phyloP scores from a whole-genome alignment of 495 filamentous ascomycete genomes.

The Tuber brumale region DNA sequence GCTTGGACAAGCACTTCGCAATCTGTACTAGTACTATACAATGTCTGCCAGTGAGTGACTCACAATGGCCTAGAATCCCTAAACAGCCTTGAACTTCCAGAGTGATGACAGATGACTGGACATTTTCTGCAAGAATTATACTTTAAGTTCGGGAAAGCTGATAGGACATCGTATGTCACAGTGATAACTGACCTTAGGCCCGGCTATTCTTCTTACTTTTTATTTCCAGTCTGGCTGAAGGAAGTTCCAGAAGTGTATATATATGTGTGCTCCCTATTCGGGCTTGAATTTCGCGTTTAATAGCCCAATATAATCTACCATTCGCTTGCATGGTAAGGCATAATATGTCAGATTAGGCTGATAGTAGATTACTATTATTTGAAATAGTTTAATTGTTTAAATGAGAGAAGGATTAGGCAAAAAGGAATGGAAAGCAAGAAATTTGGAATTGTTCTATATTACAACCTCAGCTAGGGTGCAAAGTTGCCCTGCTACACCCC shows the following conservation, averaged over 20 bases:
- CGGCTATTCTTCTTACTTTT: too few species aligned
- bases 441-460: too few species aligned
- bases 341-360: fast-evolving
- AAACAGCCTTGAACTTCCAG: background rate
- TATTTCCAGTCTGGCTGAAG: background rate
- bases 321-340: background rate
- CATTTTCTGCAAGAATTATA: background rate
- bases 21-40: too few species aligned
- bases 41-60: background rate
- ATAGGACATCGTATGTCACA: background rate
- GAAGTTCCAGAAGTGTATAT: background rate
- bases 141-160: background rate
- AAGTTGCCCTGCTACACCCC: too few species aligned
- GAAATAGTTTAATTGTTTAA: too few species aligned
- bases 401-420: too few species aligned
- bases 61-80: background rate
- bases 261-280: background rate
- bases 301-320: background rate
- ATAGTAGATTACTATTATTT: background rate
- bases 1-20: too few species aligned
- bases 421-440: too few species aligned
- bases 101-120: background rate
- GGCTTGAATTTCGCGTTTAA: background rate
- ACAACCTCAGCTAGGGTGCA: background rate
- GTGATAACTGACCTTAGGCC: background rate